Base-by-base conservation (phyloP, 805 yeast species). In the Yamadazyma olivae region DNA sequence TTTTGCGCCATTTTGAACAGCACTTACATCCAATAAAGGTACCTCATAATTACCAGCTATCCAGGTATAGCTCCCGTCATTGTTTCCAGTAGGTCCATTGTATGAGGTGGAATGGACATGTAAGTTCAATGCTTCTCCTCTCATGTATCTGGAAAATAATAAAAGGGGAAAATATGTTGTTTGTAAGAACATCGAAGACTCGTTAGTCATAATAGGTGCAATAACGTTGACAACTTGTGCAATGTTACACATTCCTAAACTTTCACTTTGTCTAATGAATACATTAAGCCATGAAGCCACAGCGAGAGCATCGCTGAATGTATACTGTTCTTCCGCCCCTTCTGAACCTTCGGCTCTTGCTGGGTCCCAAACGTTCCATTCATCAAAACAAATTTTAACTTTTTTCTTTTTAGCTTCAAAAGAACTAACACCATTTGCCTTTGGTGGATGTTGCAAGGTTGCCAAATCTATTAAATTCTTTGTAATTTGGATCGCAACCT, bases 361-460 rank as follows among this genome's bases (percentile, higher is more conserved):
- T 5, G 60, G 56, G 39, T 59, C 64, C 65, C 65, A 59, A 15
- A 59, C 64, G 29, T 59, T 59, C 65, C 65, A 59, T 41, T 59
- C 65, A 41, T 59, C 65, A 39, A 57, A 59, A 34, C 57, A 50
- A 20, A 59, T 54, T 35, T 49, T 54, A 15, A 50, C 51, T 17
- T 43, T 41, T n/a, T 40, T 17, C n/a, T 38, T 32, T 10, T 25
- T 17, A 21, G 10, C 20, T 4, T 17, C 17, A 13, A 32, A 22
- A 17, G 40, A 18, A 7, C 29, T 30, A 17, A 40, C 33, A 2
- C 40, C 31, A 29, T 39, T 41, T n/a, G 45, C 38, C 16, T 34
- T 38, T 5, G 45, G 36, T 4, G 45, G 42, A n/a, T 53, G 39
- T 15, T 45, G 43, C 23, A 53, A 45, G 16, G 45, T 49, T 3